Evolutionary conservation across 2,329 filamentous ascomycete species (phyloP).

Genomic region (Penicillium brasilianum): DNA sequence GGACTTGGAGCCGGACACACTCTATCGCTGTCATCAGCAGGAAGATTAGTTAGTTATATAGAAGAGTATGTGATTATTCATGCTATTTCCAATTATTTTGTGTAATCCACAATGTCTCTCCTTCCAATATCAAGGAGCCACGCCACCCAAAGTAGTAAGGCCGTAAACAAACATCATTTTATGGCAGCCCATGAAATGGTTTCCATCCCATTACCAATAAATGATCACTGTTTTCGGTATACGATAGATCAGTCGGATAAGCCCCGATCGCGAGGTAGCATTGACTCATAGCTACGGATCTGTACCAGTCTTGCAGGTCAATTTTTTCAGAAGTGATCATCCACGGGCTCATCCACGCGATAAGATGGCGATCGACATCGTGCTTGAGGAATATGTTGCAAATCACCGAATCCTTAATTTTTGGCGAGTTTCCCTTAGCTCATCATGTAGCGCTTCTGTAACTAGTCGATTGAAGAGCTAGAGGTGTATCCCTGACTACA

Average conservation of each 20-base stretch:
- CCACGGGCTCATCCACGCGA: background rate
- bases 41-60: background rate
- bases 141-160: background rate
- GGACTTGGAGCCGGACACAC: constrained; percentile 1
- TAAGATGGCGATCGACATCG: background rate
- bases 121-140: background rate
- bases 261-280: background rate
- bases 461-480: too few relatives aligned
- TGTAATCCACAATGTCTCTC: background rate
- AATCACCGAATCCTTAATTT: background rate
- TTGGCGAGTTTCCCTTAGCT: background rate
- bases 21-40: background rate
- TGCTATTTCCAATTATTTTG: background rate
- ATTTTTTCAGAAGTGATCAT: background rate
- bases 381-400: background rate
- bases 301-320: background rate
- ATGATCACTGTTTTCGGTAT: background rate
- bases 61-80: background rate
- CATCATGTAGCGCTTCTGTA: background rate
- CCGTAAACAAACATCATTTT: background rate
- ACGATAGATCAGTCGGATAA: background rate
- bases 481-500: too few relatives aligned
- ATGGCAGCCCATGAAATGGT: background rate
- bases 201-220: background rate
- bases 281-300: background rate